Evolutionary conservation across 371 early-diverging fungal species (phyloP).

Genomic region (Mucor plumbeus): DNA sequence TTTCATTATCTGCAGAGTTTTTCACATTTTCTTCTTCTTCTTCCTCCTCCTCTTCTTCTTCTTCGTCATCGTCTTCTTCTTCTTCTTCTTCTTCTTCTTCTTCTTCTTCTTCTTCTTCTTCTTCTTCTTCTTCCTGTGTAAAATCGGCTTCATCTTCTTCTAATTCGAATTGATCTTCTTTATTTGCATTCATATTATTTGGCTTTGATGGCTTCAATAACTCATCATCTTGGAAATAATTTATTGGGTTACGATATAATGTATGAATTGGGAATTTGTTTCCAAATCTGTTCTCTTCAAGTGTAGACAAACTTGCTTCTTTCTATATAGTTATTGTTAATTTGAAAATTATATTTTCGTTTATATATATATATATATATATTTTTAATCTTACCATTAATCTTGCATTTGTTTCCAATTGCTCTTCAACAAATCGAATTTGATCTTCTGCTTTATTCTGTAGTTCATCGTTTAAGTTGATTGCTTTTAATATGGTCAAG

Average conservation of each 20-base stretch:
- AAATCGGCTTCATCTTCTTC: not conserved
- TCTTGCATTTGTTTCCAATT: slow-evolving; percentile 18
- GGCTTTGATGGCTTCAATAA: not conserved
- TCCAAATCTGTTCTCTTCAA: slow-evolving; percentile 11
- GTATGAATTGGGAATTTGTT: slow-evolving; percentile 12
- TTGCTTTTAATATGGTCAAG: slow-evolving; percentile 21
- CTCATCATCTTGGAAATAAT: slow-evolving; percentile 18
- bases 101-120: not conserved
- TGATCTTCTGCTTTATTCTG: slow-evolving; percentile 20
- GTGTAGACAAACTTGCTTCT: not conserved
- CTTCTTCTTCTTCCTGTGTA: not conserved
- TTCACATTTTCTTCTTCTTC: not conserved
- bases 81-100: slow-evolving; percentile 2
- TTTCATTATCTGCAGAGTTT: not conserved
- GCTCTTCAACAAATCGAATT: slow-evolving; percentile 23
- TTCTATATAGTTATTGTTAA: not conserved
- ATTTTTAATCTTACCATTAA: slow-evolving; percentile 17
- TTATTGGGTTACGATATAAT: slow-evolving; percentile 5
- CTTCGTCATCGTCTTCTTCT: not conserved
- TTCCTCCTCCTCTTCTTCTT: not conserved
- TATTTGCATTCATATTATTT: not conserved
- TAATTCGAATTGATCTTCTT: not conserved
- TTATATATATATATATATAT: no score
- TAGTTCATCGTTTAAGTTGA: slow-evolving; percentile 30
- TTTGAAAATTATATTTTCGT: not conserved